phyloP scores from a whole-genome alignment of 495 filamentous ascomycete species.

The Cryomyces minteri region DNA sequence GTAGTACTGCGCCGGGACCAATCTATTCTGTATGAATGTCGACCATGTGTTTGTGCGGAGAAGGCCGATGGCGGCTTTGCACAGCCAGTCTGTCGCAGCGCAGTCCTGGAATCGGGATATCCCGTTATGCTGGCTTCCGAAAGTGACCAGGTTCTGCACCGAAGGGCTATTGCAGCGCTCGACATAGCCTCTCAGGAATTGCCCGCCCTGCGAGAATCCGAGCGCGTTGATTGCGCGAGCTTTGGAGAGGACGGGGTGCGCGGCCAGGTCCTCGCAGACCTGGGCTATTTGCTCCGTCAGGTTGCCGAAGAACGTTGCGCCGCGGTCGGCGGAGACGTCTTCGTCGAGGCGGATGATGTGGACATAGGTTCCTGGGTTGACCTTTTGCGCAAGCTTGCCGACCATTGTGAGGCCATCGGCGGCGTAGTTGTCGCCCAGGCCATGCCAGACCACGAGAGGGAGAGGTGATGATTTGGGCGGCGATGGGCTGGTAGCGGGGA shows the following conservation, averaged over 20 bases:
- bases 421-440: conserved; percentile 55
- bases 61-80: conserved; percentile 54
- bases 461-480: conserved; percentile 28
- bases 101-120: conserved; percentile 63
- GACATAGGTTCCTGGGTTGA: conserved; percentile 68
- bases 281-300: conserved; percentile 57
- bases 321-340: conserved; percentile 45
- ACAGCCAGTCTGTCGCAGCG: conserved; percentile 52
- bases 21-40: conserved; percentile 47
- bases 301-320: conserved; percentile 81
- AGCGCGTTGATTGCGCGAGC: conserved; percentile 75
- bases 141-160: conserved; percentile 70
- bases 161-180: conserved; percentile 76
- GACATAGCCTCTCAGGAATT: conserved; percentile 85
- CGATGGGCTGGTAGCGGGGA: conserved; percentile 2
- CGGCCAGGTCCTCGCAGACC: conserved; percentile 64
- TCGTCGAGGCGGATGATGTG: conserved; percentile 65
- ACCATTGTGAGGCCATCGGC: conserved; percentile 52
- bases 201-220: conserved; percentile 90
- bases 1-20: conserved; percentile 95
- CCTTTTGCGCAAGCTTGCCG: conserved; percentile 44
- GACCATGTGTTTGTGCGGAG: conserved; percentile 60
- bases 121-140: conserved; percentile 87
- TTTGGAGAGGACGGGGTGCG: conserved; percentile 60
- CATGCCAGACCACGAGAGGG: conserved; percentile 90